Percentiles rank a stretch among this genome's conserved stretches.
Conservation (phyloP, 306 rosid species). For the Senna siamea region DNA sequence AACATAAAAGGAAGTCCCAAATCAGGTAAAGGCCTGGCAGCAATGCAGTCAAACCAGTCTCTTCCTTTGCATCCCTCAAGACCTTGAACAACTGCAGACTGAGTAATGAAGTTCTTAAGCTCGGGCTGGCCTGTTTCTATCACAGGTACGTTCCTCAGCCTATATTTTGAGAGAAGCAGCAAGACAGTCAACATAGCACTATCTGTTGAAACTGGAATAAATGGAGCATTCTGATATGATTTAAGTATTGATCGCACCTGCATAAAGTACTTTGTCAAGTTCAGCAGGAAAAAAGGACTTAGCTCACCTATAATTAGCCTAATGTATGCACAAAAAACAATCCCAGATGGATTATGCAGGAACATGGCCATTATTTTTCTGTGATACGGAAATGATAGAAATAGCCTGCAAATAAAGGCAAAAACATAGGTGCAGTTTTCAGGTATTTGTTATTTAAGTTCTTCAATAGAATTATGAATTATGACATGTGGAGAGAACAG, state of each 20-base stretch:
- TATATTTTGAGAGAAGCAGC: constrained; percentile 85
- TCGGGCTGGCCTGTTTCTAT: constrained; percentile 73
- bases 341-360: constrained; percentile 14
- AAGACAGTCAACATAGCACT: constrained; percentile 80
- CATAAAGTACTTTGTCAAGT: constrained; percentile 9
- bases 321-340: background rate
- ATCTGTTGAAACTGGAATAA: constrained; percentile 69
- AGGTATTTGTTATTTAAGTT: background rate
- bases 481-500: background rate
- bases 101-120: constrained; percentile 83
- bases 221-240: constrained; percentile 84
- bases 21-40: constrained; percentile 60
- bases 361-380: background rate
- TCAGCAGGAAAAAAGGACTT: background rate
- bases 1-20: constrained; percentile 92
- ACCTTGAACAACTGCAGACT: constrained; percentile 90
- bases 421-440: background rate
- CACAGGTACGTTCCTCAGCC: constrained; percentile 90
- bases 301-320: background rate
- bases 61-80: constrained; percentile 64
- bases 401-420: background rate
- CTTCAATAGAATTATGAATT: background rate
- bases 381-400: constrained; percentile 16
- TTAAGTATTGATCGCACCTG: constrained; percentile 75
- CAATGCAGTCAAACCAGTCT: constrained; percentile 90